Evolutionary conservation across 2,329 filamentous ascomycete genomes (phyloP).

Genomic region (Byssoonygena ceratinophila): DNA sequence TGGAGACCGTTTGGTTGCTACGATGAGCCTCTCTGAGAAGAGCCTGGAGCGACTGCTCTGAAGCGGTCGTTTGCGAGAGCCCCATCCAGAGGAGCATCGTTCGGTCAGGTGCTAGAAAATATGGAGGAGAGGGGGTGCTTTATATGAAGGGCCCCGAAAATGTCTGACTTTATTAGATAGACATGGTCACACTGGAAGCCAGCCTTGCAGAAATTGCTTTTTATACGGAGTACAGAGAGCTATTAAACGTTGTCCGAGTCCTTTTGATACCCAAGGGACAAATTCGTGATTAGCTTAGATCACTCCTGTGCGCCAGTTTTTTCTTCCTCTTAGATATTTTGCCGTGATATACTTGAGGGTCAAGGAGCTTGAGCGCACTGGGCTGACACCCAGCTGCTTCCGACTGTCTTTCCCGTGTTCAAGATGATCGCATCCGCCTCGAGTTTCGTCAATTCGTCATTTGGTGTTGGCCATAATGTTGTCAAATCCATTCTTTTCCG

Average conservation of each 20-base stretch:
- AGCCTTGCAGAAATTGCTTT: too few species aligned
- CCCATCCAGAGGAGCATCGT: background rate
- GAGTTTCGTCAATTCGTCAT: slow-evolving; percentile 10
- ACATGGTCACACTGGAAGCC: background rate
- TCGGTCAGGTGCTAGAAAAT: background rate
- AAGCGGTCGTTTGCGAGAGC: background rate
- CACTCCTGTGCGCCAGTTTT: background rate
- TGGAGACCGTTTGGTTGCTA: background rate
- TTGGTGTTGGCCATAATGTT: slow-evolving; percentile 14
- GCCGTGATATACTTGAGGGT: too few species aligned
- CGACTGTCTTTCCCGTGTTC: too few species aligned
- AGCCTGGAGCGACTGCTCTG: too few species aligned
- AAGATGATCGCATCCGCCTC: slow-evolving; percentile 8
- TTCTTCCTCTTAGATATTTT: background rate
- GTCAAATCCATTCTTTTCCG: slow-evolving; percentile 16
- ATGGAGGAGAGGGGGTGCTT: too few species aligned
- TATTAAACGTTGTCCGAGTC: background rate
- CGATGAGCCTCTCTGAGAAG: too few species aligned
- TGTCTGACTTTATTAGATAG: background rate
- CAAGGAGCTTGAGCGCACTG: too few species aligned
- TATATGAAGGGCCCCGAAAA: background rate
- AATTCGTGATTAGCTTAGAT: background rate
- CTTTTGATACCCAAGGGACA: background rate
- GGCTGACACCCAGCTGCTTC: too few species aligned
- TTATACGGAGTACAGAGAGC: too few species aligned